A percentile compares a stretch with the other conserved stretches of the same genome.
Conservation (phyloP, 2,329 filamentous ascomycete species). For the Phyllosticta capitalensis region DNA sequence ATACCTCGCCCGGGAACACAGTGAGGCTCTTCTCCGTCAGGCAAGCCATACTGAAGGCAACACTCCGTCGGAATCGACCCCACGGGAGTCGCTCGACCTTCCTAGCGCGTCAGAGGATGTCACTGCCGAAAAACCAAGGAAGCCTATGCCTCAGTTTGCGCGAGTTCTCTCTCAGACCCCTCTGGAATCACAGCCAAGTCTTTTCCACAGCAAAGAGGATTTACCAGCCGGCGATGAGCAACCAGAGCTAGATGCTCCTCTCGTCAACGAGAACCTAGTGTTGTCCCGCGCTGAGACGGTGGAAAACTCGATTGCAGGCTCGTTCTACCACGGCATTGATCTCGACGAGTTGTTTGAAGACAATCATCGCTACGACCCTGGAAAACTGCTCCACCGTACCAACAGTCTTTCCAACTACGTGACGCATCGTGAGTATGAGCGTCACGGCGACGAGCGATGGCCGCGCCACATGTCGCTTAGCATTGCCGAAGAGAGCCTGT, state of each 20-base stretch:
- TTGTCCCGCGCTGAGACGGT: slow-evolving; percentile 30
- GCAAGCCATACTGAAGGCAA: not conserved
- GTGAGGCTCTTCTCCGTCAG: not conserved
- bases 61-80: not conserved
- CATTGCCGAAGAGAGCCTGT: slow-evolving; percentile 63
- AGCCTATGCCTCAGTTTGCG: slow-evolving; percentile 11
- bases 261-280: slow-evolving; percentile 14
- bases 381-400: slow-evolving; percentile 51
- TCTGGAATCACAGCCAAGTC: slow-evolving; percentile 18
- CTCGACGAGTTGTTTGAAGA: slow-evolving; percentile 44
- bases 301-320: slow-evolving; percentile 49
- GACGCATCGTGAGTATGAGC: slow-evolving; percentile 2
- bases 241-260: slow-evolving; percentile 14
- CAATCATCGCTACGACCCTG: slow-evolving; percentile 33
- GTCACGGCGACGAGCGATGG: slow-evolving; percentile 40
- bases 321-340: slow-evolving; percentile 50
- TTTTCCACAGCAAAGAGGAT: slow-evolving; percentile 16
- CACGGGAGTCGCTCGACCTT: slow-evolving; percentile 5
- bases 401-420: slow-evolving; percentile 41
- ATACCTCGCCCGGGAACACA: not conserved
- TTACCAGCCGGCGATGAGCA: slow-evolving; percentile 14
- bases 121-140: not conserved
- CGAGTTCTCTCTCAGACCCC: slow-evolving; percentile 27
- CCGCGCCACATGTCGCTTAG: slow-evolving; percentile 67
- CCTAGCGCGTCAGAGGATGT: slow-evolving; percentile 5